phyloP scores from a whole-genome alignment of 225 moss, liverwort and hornwort genomes.

The Rhytidiadelphus loreus region DNA sequence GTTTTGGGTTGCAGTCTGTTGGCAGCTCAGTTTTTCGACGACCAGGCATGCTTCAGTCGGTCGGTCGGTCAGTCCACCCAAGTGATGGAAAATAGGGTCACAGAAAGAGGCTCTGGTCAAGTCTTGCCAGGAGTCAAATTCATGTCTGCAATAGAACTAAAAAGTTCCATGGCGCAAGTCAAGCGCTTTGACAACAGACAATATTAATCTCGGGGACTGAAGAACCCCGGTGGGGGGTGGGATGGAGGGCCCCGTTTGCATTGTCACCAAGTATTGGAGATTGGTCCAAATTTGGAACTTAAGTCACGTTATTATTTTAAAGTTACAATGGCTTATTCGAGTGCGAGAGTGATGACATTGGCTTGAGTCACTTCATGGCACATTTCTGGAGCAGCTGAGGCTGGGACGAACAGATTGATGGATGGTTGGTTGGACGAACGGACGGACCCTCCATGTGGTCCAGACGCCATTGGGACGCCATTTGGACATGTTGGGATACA shows the following conservation, averaged over 20 bases:
- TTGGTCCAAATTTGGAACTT: too few species aligned
- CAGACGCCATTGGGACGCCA: not conserved
- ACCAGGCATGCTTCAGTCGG: not conserved
- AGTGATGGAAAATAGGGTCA: not conserved
- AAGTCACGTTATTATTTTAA: too few species aligned
- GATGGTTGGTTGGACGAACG: rapidly evolving
- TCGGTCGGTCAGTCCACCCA: not conserved
- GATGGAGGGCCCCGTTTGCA: not conserved
- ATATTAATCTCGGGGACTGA: not conserved
- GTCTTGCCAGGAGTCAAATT: not conserved
- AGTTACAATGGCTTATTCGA: too few species aligned
- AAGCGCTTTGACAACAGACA: not conserved
- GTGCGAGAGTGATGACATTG: not conserved
- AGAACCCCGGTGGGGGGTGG: rapidly evolving
- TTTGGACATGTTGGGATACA: not conserved
- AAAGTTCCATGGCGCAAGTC: not conserved
- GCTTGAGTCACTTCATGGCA: not conserved
- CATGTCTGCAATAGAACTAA: not conserved
- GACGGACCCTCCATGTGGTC: not conserved
- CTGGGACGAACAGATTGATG: not conserved
- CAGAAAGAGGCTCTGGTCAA: not conserved
- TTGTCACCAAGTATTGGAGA: not conserved
- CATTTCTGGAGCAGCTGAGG: not conserved
- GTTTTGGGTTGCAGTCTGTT: not conserved
- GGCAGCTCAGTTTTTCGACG: not conserved